Evolutionary conservation across 306 rosid species (phyloP).

Genomic region (Phaseolus lunatus): DNA sequence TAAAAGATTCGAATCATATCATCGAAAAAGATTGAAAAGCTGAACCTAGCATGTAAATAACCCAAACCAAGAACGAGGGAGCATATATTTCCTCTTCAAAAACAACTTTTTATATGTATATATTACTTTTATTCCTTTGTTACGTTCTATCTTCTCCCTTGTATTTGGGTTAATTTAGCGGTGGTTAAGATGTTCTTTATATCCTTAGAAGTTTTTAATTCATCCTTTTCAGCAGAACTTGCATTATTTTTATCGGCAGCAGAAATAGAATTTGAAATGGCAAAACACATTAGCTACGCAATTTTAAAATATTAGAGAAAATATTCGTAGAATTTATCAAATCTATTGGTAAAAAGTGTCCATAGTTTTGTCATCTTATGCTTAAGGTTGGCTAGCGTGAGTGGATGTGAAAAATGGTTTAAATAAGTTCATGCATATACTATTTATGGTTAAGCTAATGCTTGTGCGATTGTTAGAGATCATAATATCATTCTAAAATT

Average conservation of each 20-base stretch:
- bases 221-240: background rate
- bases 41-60: constrained; percentile 11
- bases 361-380: constrained; percentile 22
- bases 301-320: constrained; percentile 13
- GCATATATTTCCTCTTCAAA: constrained; percentile 23
- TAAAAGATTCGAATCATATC: constrained; percentile 26
- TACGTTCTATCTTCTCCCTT: background rate
- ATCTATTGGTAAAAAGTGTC: constrained; percentile 34
- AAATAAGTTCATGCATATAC: constrained; percentile 6
- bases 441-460: constrained; percentile 23
- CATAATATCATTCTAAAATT: constrained; percentile 42
- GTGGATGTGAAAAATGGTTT: constrained; percentile 20
- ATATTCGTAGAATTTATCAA: constrained; percentile 8
- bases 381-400: constrained; percentile 14
- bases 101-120: background rate
- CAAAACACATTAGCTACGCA: background rate
- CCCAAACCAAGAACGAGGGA: constrained; percentile 32
- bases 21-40: constrained; percentile 11
- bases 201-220: constrained; percentile 8
- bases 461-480: background rate
- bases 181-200: constrained; percentile 23
- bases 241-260: no score
- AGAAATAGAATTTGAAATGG: constrained; percentile 12
- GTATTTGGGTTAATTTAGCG: constrained; percentile 2
- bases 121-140: constrained; percentile 22